These are phyloP conservation scores for Candida suzukii DNA, from an alignment of 805 yeast genomes.

Conservation along the genomic window DNA sequence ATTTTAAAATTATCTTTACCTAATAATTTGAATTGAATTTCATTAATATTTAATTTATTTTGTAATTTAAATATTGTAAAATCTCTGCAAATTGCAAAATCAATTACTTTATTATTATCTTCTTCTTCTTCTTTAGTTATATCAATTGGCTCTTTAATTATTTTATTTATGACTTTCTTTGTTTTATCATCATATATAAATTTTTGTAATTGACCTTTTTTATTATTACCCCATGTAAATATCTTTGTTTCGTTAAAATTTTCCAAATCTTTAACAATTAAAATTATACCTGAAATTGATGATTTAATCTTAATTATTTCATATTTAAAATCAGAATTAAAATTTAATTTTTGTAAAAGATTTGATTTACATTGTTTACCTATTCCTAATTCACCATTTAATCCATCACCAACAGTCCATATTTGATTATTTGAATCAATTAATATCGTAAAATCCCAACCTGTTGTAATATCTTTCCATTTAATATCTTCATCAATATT, in stretches of 20 bases:
- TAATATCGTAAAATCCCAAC: slow-evolving; percentile 72
- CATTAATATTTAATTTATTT: slow-evolving; percentile 3
- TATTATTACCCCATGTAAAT: slow-evolving; percentile 63
- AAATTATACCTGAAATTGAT: slow-evolving; percentile 40
- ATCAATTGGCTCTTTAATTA: slow-evolving; percentile 17
- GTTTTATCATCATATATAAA: too few relatives aligned
- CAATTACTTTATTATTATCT: slow-evolving; percentile 4
- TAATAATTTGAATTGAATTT: slow-evolving; percentile 7
- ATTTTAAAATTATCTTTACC: slow-evolving; percentile 30
- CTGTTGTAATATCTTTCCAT: slow-evolving; percentile 53
- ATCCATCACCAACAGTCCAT: slow-evolving; percentile 55
- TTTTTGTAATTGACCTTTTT: slow-evolving; percentile 45
- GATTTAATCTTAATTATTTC: slow-evolving; percentile 15
- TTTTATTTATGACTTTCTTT: slow-evolving; percentile 4
- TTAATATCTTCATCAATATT: slow-evolving; percentile 7
- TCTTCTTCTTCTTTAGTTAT: slow-evolving; percentile 2
- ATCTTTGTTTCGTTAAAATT: slow-evolving; percentile 14
- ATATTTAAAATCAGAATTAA: background rate
- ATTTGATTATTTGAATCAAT: slow-evolving; percentile 34
- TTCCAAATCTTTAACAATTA: slow-evolving; percentile 30
- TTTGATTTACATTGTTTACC: slow-evolving; percentile 21
- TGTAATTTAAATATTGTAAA: slow-evolving; percentile 34
- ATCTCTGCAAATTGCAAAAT: slow-evolving; percentile 47
- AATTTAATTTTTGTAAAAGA: background rate
- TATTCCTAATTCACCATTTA: slow-evolving; percentile 68